Conservation (phyloP, 2,329 filamentous ascomycete species). For the Penicillium sp. region DNA sequence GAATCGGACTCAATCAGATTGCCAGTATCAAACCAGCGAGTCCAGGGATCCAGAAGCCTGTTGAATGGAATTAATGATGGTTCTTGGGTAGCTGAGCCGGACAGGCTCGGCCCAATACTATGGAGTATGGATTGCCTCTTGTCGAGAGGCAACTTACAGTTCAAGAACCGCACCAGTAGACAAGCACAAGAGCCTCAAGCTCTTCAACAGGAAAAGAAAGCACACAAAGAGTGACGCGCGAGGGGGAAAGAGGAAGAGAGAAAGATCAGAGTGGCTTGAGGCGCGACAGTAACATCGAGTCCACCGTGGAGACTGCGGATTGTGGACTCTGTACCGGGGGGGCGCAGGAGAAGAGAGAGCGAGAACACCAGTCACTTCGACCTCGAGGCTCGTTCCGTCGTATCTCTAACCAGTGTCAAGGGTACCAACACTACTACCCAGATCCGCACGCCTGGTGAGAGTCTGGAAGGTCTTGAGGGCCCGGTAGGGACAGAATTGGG, state of each 20-base stretch:
- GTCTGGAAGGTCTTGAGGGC: too few species aligned
- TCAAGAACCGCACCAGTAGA: constrained; percentile 6
- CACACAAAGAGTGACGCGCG: constrained; percentile 6
- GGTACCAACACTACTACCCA: too few species aligned
- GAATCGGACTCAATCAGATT: constrained; percentile 13
- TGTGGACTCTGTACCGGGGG: too few species aligned
- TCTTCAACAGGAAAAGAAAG: constrained; percentile 13
- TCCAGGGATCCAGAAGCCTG: constrained; percentile 9
- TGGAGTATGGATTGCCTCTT: too few species aligned
- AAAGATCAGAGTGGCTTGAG: constrained; percentile 9
- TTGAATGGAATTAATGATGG: background rate
- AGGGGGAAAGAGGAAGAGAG: constrained; percentile 12
- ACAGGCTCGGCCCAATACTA: too few species aligned
- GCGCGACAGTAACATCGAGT: background rate
- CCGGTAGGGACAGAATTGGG: too few species aligned
- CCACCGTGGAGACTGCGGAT: background rate
- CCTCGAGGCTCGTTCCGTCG: too few species aligned
- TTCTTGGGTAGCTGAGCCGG: background rate
- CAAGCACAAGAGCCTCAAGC: constrained; percentile 26
- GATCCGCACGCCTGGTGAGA: too few species aligned
- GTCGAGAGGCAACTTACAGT: constrained; percentile 8
- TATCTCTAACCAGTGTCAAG: too few species aligned
- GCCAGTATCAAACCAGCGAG: constrained; percentile 25
- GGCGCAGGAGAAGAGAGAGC: too few species aligned
- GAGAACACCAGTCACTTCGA: too few species aligned